Percentiles rank a stretch among this genome's conserved stretches.
Conservation (phyloP, 176 grass and related monocot species). For the Oryza rufipogon region DNA sequence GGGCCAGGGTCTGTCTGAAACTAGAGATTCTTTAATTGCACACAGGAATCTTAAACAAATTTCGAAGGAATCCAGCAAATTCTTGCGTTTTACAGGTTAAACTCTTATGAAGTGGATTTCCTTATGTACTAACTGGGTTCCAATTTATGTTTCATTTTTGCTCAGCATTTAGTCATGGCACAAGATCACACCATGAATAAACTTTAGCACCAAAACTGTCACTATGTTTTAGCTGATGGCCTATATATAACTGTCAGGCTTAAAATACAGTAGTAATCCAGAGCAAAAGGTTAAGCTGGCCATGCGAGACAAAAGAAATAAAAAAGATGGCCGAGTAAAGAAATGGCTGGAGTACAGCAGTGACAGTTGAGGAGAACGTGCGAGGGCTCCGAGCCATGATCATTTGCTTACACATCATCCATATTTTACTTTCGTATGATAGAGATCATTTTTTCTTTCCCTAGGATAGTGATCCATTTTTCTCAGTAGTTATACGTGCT, state of each 20-base stretch:
- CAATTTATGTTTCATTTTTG: background rate
- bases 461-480: no score
- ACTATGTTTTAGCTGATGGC: background rate
- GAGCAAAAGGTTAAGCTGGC: background rate
- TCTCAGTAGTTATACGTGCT: no score
- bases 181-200: background rate
- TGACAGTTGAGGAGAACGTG: constrained; percentile 27
- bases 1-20: background rate
- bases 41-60: background rate
- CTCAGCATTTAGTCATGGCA: background rate
- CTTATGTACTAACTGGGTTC: background rate
- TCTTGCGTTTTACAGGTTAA: background rate
- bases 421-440: no score
- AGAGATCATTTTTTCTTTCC: no score
- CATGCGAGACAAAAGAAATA: background rate
- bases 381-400: background rate
- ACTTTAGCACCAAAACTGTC: background rate
- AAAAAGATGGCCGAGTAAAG: background rate
- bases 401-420: background rate
- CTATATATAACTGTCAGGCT: background rate
- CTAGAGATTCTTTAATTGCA: background rate
- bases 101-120: background rate
- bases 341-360: background rate
- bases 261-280: background rate
- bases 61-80: background rate